Percentiles rank a stretch among this genome's conserved stretches.
phyloP scores from a whole-genome alignment of 306 rosid genomes.

The Sicyos edulis region DNA sequence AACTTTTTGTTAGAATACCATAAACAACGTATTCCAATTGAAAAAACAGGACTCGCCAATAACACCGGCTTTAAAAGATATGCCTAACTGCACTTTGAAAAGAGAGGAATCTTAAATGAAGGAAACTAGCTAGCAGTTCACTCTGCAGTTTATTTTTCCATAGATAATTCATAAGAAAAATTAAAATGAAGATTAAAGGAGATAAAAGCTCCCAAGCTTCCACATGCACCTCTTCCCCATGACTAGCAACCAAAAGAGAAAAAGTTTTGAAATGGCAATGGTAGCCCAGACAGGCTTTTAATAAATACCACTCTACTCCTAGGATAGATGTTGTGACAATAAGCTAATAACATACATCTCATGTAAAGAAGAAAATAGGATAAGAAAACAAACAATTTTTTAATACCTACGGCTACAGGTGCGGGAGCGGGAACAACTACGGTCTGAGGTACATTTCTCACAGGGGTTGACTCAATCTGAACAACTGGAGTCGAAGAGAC shows the following conservation, averaged over 20 bases:
- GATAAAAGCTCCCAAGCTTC: neutral
- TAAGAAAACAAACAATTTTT: neutral
- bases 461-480: slow-evolving; percentile 55
- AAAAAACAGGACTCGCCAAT: neutral
- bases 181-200: neutral
- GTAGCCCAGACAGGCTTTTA: neutral
- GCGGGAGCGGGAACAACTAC: slow-evolving; percentile 50
- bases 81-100: neutral
- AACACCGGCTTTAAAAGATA: neutral
- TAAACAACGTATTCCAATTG: neutral
- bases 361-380: neutral
- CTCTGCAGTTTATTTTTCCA: neutral
- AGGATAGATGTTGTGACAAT: neutral
- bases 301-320: neutral
- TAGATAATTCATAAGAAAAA: neutral
- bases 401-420: slow-evolving; percentile 66
- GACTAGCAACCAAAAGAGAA: neutral
- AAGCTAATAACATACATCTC: neutral
- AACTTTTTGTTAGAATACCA: neutral
- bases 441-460: slow-evolving; percentile 58
- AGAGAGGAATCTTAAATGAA: neutral
- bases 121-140: slow-evolving; percentile 1
- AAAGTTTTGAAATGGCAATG: neutral
- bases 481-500: slow-evolving; percentile 46
- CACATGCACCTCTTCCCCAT: neutral